Evolutionary conservation across 116 monocot genomes (phyloP).

Genomic region (Zostera marina): DNA sequence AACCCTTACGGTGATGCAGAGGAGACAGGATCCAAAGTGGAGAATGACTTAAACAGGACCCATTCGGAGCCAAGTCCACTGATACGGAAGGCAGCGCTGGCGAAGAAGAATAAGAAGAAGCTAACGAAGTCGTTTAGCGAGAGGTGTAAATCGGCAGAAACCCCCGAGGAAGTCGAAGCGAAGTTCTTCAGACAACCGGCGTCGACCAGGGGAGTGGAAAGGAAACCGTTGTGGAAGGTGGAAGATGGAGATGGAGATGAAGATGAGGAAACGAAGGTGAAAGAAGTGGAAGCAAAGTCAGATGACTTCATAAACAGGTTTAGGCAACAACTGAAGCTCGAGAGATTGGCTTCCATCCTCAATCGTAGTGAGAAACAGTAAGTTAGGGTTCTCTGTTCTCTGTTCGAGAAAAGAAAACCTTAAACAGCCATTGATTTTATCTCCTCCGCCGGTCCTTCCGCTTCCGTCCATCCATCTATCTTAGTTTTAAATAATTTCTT

Average conservation of each 20-base stretch:
- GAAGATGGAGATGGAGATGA: conserved; percentile 18
- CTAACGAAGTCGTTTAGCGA: conserved; percentile 37
- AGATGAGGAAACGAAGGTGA: neutral
- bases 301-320: conserved; percentile 83
- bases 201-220: neutral
- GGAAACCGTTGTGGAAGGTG: conserved; percentile 9
- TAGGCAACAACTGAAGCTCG: conserved; percentile 57
- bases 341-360: conserved; percentile 57
- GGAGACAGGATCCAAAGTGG: neutral
- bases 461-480: too few relatives aligned
- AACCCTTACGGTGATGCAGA: neutral
- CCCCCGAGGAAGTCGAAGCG: neutral
- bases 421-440: too few relatives aligned
- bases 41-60: neutral
- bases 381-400: too few relatives aligned
- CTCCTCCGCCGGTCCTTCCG: too few relatives aligned
- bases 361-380: conserved; percentile 29
- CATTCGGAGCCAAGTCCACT: neutral
- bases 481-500: too few relatives aligned
- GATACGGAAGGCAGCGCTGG: neutral
- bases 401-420: too few relatives aligned
- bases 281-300: conserved; percentile 35
- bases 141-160: neutral
- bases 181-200: neutral
- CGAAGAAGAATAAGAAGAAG: conserved; percentile 1